Percentiles rank a stretch among this genome's conserved stretches.
These are phyloP conservation scores for Glycyrrhiza uralensis DNA, from an alignment of 306 rosid genomes.

Conservation along the genomic window DNA sequence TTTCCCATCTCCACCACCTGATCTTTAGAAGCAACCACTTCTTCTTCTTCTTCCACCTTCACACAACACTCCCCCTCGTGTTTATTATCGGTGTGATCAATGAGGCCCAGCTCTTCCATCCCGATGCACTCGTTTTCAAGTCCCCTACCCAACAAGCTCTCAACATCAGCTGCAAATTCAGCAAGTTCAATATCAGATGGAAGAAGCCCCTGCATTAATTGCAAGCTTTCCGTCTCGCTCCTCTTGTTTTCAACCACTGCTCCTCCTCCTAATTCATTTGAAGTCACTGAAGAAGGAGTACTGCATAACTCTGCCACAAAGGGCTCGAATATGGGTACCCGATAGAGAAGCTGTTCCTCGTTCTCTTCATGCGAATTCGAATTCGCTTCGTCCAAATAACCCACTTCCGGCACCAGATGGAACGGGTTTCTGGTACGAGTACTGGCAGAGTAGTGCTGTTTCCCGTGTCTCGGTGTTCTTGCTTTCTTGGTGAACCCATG, in stretches of 20 bases:
- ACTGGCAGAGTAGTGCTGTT: constrained; percentile 3
- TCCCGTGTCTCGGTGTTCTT: constrained; percentile 70
- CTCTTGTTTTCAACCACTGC: background rate
- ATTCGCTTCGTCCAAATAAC: constrained; percentile 51
- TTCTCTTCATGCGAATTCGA: constrained; percentile 51
- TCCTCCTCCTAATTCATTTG: constrained; percentile 21
- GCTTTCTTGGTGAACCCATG: constrained; percentile 65
- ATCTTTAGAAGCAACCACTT: constrained; percentile 20
- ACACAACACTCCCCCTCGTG: constrained; percentile 36
- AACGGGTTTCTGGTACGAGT: constrained; percentile 29
- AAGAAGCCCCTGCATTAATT: constrained; percentile 48
- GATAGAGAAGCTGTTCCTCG: constrained; percentile 71
- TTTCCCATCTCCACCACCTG: constrained; percentile 40
- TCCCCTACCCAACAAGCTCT: constrained; percentile 72
- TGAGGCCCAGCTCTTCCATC: constrained; percentile 73
- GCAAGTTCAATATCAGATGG: constrained; percentile 70
- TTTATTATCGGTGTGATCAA: constrained; percentile 43
- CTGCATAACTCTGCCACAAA: constrained; percentile 41
- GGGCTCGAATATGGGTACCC: constrained; percentile 80
- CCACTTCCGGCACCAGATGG: constrained; percentile 64
- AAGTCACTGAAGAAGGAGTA: constrained; percentile 24
- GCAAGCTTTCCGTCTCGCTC: constrained; percentile 34
- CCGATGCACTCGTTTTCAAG: constrained; percentile 71
- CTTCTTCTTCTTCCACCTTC: constrained; percentile 50
- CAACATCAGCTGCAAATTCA: constrained; percentile 91